Percentiles rank a stretch among this genome's conserved stretches.
phyloP scores from a whole-genome alignment of 208 protist species.

The Crithidia sp. region DNA sequence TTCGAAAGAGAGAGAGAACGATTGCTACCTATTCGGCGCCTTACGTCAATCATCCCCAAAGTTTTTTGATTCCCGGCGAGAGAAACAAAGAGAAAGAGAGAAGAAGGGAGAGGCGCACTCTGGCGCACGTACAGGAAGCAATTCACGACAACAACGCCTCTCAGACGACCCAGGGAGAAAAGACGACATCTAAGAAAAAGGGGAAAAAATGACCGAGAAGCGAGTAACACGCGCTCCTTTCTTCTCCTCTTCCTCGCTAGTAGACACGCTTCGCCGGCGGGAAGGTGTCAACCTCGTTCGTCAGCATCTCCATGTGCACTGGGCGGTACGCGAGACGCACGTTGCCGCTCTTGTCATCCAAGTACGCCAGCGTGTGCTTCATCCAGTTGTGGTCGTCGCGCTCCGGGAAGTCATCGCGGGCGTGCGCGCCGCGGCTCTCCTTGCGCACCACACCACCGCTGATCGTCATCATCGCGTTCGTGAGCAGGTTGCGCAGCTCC shows the following conservation, averaged over 20 bases:
- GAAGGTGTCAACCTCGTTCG: slow-evolving; percentile 89
- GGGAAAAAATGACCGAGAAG: too few relatives aligned
- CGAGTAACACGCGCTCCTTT: not conserved
- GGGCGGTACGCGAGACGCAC: slow-evolving; percentile 94
- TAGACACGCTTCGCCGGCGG: slow-evolving; percentile 93
- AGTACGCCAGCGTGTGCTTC: slow-evolving; percentile 98
- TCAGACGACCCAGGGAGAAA: too few relatives aligned
- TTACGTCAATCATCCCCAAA: too few relatives aligned
- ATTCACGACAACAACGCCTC: too few relatives aligned
- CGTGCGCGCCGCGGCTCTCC: slow-evolving; percentile 97
- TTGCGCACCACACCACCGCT: slow-evolving; percentile 93
- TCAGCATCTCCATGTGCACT: slow-evolving; percentile 93
- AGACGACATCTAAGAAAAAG: too few relatives aligned
- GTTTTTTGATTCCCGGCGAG: too few relatives aligned
- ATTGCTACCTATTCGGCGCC: too few relatives aligned
- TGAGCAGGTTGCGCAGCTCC: slow-evolving; percentile 98
- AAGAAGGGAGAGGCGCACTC: too few relatives aligned
- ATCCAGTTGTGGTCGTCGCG: slow-evolving; percentile 99
- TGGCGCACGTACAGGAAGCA: too few relatives aligned
- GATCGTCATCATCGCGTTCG: slow-evolving; percentile 96
- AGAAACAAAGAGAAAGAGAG: too few relatives aligned
- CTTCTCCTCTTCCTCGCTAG: slow-evolving; percentile 37
- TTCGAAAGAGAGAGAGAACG: too few relatives aligned
- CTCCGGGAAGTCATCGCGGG: slow-evolving; percentile 97
- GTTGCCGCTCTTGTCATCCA: slow-evolving; percentile 92